A percentile compares a stretch with the other conserved stretches of the same genome.
Evolutionary conservation across 1,139 yeast species (phyloP).

Genomic region (Meyerozyma smithsonii): DNA sequence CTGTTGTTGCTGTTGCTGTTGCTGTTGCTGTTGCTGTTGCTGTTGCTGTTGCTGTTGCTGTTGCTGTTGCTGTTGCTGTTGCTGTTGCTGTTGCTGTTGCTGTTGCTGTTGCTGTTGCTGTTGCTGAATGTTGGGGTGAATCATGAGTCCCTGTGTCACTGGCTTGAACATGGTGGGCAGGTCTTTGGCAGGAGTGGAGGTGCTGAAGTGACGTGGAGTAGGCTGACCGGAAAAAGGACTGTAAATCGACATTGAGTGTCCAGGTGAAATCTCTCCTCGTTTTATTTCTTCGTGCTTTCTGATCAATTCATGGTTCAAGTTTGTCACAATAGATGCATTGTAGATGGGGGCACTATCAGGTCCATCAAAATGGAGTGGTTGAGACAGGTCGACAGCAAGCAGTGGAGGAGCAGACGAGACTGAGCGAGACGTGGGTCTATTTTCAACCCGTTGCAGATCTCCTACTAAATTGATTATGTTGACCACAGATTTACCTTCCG

Average conservation of each 20-base stretch:
- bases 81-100: no score
- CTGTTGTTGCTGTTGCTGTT: no score
- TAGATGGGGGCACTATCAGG: constrained; percentile 36
- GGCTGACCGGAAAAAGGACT: constrained; percentile 1
- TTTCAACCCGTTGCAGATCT: constrained; percentile 20
- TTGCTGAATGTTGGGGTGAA: not conserved
- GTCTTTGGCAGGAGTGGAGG: constrained; percentile 2
- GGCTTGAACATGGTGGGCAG: not conserved
- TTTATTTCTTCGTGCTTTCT: constrained; percentile 12
- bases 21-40: no score
- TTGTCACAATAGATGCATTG: constrained; percentile 19
- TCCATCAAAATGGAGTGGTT: constrained; percentile 14
- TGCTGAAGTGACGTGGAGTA: constrained; percentile 1
- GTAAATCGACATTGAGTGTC: not conserved
- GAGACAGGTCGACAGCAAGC: constrained; percentile 5
- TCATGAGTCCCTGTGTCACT: not conserved
- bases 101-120: no score
- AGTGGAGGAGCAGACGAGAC: constrained; percentile 29
- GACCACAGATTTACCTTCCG: constrained; percentile 10
- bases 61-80: no score
- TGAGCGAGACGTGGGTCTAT: constrained; percentile 39
- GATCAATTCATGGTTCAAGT: constrained; percentile 14
- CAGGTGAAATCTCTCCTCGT: not conserved
- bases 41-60: no score
- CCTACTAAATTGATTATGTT: constrained; percentile 10